These are phyloP conservation scores for Aegilops bicornis DNA, from an alignment of 176 grass and related monocot species.

Conservation along the genomic window DNA sequence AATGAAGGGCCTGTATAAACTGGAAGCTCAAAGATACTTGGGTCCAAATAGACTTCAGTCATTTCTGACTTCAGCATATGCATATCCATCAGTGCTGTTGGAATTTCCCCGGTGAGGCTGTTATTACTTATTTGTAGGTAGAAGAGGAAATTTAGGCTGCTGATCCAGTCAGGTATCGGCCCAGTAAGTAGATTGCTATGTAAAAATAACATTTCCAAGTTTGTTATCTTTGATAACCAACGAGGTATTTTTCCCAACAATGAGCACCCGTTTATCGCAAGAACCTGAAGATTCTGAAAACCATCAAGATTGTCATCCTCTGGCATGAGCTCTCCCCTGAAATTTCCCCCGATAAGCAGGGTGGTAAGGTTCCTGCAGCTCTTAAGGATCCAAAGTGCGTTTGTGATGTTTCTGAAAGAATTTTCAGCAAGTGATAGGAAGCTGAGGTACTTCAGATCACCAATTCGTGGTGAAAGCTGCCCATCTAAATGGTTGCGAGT, in stretches of 20 bases:
- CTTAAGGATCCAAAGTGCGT: too few relatives aligned
- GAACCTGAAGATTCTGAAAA: not conserved
- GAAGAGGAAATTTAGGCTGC: not conserved
- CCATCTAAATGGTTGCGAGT: too few relatives aligned
- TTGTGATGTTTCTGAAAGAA: too few relatives aligned
- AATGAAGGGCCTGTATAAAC: not conserved
- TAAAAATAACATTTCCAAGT: too few relatives aligned
- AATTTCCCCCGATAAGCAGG: too few relatives aligned
- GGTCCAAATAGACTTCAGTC: not conserved
- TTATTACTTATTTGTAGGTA: conserved; percentile 21
- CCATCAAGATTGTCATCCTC: not conserved
- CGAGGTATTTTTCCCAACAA: not conserved
- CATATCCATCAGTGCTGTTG: not conserved
- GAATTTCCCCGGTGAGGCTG: conserved; percentile 2
- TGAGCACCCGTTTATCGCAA: not conserved
- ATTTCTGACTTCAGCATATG: not conserved
- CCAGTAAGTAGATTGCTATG: too few relatives aligned
- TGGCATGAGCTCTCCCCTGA: not conserved
- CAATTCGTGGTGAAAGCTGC: too few relatives aligned
- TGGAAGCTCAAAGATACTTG: not conserved
- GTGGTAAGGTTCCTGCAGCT: too few relatives aligned
- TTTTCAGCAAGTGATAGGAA: too few relatives aligned
- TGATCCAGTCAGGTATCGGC: conserved; percentile 1
- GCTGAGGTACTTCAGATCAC: too few relatives aligned
- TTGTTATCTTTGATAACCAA: too few relatives aligned